A percentile compares a stretch with the other conserved stretches of the same genome.
These are phyloP conservation scores for Paramecium biaurelia DNA, from an alignment of 73 alveolate genomes.

Conservation along the genomic window DNA sequence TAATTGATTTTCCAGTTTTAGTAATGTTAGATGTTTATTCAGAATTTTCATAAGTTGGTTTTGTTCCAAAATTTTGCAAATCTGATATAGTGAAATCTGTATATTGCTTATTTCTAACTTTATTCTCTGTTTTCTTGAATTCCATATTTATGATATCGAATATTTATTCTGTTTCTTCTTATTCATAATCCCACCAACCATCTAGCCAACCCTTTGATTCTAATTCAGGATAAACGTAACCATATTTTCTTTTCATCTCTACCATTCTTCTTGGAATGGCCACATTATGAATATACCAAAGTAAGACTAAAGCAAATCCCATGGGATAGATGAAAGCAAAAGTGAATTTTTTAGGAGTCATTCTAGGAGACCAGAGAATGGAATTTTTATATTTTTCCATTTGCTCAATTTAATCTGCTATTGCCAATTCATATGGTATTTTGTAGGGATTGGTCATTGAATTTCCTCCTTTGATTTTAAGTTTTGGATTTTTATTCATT, in stretches of 20 bases:
- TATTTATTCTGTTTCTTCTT: constrained; percentile 44
- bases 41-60: constrained; percentile 1
- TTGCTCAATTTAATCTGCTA: constrained; percentile 55
- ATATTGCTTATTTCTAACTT: background rate
- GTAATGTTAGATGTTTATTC: background rate
- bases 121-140: constrained; percentile 22
- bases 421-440: constrained; percentile 51
- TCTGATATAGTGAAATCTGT: constrained; percentile 30
- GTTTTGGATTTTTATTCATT: constrained; percentile 35
- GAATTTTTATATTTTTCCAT: constrained; percentile 59
- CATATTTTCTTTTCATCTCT: constrained; percentile 44
- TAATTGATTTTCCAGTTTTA: background rate
- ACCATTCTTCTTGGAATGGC: constrained; percentile 62
- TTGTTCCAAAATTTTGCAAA: constrained; percentile 15
- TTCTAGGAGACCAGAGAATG: constrained; percentile 59
- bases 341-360: constrained; percentile 56
- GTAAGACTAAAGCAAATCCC: constrained; percentile 52
- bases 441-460: constrained; percentile 59
- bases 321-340: constrained; percentile 53
- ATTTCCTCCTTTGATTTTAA: constrained; percentile 61
- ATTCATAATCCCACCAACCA: constrained; percentile 66
- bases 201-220: constrained; percentile 59
- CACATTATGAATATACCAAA: constrained; percentile 58
- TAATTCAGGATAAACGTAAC: constrained; percentile 57
- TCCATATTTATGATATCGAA: background rate